These are phyloP conservation scores for Galerina sulciceps DNA, from an alignment of 768 basidiomycete genomes.

Conservation along the genomic window DNA sequence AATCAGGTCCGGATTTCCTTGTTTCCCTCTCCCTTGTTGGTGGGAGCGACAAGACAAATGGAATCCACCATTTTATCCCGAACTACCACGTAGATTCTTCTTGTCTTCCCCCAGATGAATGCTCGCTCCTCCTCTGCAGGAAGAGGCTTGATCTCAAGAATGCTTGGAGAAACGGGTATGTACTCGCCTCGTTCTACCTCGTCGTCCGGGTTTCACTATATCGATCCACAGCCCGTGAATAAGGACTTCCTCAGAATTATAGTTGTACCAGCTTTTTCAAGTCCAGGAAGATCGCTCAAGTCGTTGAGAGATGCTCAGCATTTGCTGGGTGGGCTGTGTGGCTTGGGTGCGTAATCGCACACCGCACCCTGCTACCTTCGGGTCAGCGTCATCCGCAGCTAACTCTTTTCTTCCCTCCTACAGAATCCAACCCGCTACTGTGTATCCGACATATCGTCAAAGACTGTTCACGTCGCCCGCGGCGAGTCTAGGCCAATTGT, in stretches of 20 bases:
- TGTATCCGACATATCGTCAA: no score
- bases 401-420: background rate
- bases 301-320: background rate
- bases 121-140: background rate
- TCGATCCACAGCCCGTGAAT: no score
- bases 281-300: no score
- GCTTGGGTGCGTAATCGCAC: conserved; percentile 15
- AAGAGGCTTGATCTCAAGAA: background rate
- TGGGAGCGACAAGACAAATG: background rate
- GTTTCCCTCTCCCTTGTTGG: background rate
- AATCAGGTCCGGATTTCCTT: conserved; percentile 1
- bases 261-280: no score
- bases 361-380: background rate
- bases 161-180: background rate
- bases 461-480: no score
- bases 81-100: background rate
- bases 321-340: background rate
- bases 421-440: no score
- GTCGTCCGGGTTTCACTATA: no score
- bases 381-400: conserved; percentile 1
- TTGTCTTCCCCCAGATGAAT: background rate
- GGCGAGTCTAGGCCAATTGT: no score
- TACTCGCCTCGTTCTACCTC: no score
- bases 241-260: no score
- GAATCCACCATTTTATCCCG: background rate